Evolutionary conservation across 768 basidiomycete species (phyloP).

Genomic region (Agaricus sinodeliciosus): DNA sequence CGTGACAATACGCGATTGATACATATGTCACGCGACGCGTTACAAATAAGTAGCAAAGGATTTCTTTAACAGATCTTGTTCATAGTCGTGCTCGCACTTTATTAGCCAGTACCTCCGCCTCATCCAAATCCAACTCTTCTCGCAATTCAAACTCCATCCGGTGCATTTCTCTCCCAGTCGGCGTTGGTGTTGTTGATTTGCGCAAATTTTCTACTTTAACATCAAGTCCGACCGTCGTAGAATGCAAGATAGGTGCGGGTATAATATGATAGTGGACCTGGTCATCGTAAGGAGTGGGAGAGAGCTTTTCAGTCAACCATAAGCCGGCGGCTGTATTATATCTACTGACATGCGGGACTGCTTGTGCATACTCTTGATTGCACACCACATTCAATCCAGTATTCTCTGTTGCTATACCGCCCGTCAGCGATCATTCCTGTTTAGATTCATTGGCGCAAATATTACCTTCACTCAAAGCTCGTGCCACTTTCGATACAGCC

Average conservation of each 20-base stretch:
- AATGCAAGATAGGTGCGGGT: slow-evolving; percentile 51
- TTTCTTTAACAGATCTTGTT: neutral
- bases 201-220: slow-evolving; percentile 11
- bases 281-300: neutral
- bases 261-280: slow-evolving; percentile 77
- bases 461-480: slow-evolving; percentile 55
- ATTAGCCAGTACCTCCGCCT: slow-evolving; percentile 37
- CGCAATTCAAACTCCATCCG: slow-evolving; percentile 51
- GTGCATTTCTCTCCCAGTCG: slow-evolving; percentile 50
- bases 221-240: slow-evolving; percentile 10
- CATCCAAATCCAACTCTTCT: slow-evolving; percentile 53
- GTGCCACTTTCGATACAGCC: slow-evolving; percentile 54
- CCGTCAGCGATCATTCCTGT: neutral
- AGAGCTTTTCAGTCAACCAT: neutral
- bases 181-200: slow-evolving; percentile 14
- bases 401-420: slow-evolving; percentile 45
- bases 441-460: neutral
- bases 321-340: no score
- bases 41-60: neutral
- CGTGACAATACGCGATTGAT: slow-evolving; percentile 11
- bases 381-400: slow-evolving; percentile 71
- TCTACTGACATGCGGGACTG: slow-evolving; percentile 61
- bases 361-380: slow-evolving; percentile 79
- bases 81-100: slow-evolving; percentile 40
- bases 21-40: slow-evolving; percentile 5